Evolutionary conservation across 257 asterid species (phyloP), one percentile per base, ranked within the genome.

Genomic region (Henckelia pumila): DNA sequence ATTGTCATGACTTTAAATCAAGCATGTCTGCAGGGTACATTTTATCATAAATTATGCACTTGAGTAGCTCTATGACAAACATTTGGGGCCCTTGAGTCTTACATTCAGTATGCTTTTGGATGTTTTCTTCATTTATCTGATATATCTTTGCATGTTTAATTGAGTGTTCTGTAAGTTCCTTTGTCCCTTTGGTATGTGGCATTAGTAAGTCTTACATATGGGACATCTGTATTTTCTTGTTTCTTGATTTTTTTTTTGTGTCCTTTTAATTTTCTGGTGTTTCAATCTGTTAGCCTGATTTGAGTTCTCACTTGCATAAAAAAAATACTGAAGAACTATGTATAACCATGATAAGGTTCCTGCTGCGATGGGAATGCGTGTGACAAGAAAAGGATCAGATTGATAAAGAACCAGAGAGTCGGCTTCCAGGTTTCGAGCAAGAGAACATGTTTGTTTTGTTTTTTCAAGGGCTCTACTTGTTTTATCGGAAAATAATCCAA

Each of bases 401-500:
- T n/a, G n/a, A n/a, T n/a, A n/a, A n/a, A n/a, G n/a, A n/a, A n/a
- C n/a, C n/a, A n/a, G n/a, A n/a, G n/a, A n/a, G n/a, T n/a, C n/a
- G n/a, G n/a, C n/a, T n/a, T n/a, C n/a, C n/a, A n/a, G n/a, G n/a
- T n/a, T n/a, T n/a, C n/a, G n/a, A n/a, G n/a, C n/a, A n/a, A n/a
- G n/a, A n/a, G n/a, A n/a, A n/a, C n/a, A n/a, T n/a, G n/a, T n/a
- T n/a, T n/a, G n/a, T n/a, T n/a, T n/a, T n/a, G n/a, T n/a, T 10
- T 89, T 92, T 59, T 49, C 89, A 0, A 80, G 82, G 72, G 91
- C 96, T 28, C 8, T 92, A 37, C 35, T 79, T 11, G 75, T 76
- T 62, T 49, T 92, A 20, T 92, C 98, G 1, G 95, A 89, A 71
- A 83, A 87, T 71, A 87, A 84, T 83, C 95, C 96, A 0, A 73